A percentile compares a stretch with the other conserved stretches of the same genome.
Conservation (phyloP, 139 green algal species). For the Chlorella ohadii region DNA sequence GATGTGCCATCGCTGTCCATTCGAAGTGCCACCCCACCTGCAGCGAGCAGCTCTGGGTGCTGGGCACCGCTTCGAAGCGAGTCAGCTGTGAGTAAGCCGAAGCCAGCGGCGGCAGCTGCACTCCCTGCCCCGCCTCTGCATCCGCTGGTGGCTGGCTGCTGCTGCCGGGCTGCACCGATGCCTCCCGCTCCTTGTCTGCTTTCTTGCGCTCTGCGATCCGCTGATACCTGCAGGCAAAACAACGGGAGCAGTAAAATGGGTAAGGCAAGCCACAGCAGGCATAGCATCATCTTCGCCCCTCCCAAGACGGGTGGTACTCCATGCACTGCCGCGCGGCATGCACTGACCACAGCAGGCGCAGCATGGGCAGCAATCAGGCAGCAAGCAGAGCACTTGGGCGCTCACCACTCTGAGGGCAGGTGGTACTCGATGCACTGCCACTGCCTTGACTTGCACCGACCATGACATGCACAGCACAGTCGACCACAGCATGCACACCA, state of each 20-base stretch:
- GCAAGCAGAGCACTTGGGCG: too few species aligned
- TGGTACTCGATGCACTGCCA: slow-evolving; percentile 35
- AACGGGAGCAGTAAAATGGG: neutral
- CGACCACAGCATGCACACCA: neutral
- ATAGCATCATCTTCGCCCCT: neutral
- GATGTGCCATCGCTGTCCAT: too few species aligned
- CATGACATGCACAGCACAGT: neutral
- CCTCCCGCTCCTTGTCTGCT: neutral
- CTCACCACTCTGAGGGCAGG: slow-evolving; percentile 25
- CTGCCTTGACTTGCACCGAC: neutral
- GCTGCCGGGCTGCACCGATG: neutral
- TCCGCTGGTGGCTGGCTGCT: neutral
- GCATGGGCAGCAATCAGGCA: too few species aligned
- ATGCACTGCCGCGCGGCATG: slow-evolving; percentile 30
- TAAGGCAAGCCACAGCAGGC: neutral
- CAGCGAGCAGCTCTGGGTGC: slow-evolving; percentile 12
- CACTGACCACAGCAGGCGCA: too few species aligned
- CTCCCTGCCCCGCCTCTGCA: neutral
- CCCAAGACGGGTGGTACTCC: slow-evolving; percentile 9
- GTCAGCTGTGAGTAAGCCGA: slow-evolving; percentile 14
- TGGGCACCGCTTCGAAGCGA: slow-evolving; percentile 8
- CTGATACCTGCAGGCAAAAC: slow-evolving; percentile 1
- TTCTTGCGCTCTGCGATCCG: slow-evolving; percentile 21
- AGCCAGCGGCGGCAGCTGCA: neutral
- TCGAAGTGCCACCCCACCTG: neutral